phyloP scores from a whole-genome alignment of 768 basidiomycete genomes.

The Fibroporia radiculosa region DNA sequence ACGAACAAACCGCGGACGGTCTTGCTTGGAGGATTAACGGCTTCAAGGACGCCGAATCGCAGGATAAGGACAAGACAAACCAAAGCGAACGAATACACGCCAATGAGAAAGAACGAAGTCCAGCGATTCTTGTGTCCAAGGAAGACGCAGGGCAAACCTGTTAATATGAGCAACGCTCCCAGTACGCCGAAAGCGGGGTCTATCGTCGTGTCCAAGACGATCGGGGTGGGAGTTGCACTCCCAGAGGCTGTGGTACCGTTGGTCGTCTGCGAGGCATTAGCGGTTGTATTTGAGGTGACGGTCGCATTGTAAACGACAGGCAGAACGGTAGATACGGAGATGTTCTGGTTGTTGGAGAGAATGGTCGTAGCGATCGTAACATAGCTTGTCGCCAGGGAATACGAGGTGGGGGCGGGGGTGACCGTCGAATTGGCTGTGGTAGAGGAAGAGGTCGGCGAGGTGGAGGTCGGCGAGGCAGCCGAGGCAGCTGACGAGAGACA shows the following conservation, averaged over 20 bases:
- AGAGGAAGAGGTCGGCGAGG: conserved; percentile 13
- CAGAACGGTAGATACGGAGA: conserved; percentile 45
- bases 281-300: conserved; percentile 36
- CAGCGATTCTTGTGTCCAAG: conserved; percentile 96
- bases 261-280: conserved; percentile 25
- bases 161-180: conserved; percentile 81
- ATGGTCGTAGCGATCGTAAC: conserved; percentile 41
- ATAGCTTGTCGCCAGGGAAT: conserved; percentile 49
- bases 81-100: conserved; percentile 83
- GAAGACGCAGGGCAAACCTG: conserved; percentile 83
- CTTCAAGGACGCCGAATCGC: conserved; percentile 80
- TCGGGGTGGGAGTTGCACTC: conserved; percentile 28
- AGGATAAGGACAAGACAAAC: conserved; percentile 83
- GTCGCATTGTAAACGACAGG: conserved; percentile 59
- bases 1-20: conserved; percentile 88
- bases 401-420: conserved; percentile 31
- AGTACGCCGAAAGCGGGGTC: conserved; percentile 88
- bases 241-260: conserved; percentile 10
- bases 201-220: conserved; percentile 51
- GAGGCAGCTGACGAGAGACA: conserved; percentile 26
- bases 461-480: conserved; percentile 22
- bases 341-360: conserved; percentile 39
- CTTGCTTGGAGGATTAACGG: conserved; percentile 70
- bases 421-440: conserved; percentile 7
- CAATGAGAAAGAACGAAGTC: conserved; percentile 91